phyloP scores from a whole-genome alignment of 345 rosid genomes.

The Trapa bicornis region DNA sequence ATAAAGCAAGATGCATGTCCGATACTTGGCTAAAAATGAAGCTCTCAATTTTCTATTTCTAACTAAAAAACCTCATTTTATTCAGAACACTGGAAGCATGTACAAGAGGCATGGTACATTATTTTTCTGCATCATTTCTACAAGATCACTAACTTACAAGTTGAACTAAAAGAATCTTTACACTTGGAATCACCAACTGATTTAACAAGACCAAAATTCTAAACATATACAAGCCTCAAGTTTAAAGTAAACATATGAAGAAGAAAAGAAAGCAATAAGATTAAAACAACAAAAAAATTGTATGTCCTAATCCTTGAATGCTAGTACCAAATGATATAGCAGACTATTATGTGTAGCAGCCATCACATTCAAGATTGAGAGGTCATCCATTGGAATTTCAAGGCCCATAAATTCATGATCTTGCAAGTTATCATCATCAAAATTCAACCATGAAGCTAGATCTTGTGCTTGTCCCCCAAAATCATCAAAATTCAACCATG shows the following conservation, averaged over 20 bases:
- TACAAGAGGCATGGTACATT: conserved; percentile 62
- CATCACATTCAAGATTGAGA: conserved; percentile 91
- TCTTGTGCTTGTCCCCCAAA: conserved; percentile 56
- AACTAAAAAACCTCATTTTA: conserved; percentile 10
- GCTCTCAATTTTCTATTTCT: neutral
- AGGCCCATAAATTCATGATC: conserved; percentile 91
- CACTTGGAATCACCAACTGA: conserved; percentile 48
- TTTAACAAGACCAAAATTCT: conserved; percentile 32
- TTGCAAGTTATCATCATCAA: conserved; percentile 83
- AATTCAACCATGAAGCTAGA: conserved; percentile 84
- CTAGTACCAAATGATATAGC: conserved; percentile 12
- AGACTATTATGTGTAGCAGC: conserved; percentile 34
- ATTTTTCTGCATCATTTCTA: conserved; percentile 33
- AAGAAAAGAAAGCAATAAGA: neutral
- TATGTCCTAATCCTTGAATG: too few species aligned
- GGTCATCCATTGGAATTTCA: conserved; percentile 98
- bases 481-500: conserved; percentile 49
- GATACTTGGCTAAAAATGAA: neutral
- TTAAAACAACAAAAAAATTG: conserved; percentile 32
- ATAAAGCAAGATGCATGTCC: neutral
- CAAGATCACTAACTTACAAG: conserved; percentile 38
- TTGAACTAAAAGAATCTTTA: conserved; percentile 40
- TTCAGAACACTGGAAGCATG: conserved; percentile 58
- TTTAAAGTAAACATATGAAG: conserved; percentile 31
- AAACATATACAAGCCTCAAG: conserved; percentile 35